Percentiles rank a stretch among this genome's conserved stretches.
These are phyloP conservation scores for Phytophthora chlamydospora DNA, from an alignment of 352 stramenopile species.

Conservation along the genomic window DNA sequence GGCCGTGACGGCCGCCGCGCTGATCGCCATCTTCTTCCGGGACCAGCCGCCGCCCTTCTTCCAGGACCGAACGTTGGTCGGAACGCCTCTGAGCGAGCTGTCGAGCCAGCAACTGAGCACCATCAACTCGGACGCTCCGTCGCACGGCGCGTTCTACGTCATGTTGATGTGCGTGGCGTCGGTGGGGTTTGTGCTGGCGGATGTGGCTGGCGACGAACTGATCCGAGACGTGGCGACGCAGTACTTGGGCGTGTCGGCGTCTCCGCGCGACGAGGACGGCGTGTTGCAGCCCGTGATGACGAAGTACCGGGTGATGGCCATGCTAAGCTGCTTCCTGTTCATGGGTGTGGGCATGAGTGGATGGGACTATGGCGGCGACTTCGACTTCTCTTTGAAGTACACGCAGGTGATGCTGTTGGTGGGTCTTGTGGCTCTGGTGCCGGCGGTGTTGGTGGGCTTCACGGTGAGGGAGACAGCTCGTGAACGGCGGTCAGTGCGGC, in stretches of 20 bases:
- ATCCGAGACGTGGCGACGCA: constrained; percentile 38
- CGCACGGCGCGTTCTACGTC: constrained; percentile 54
- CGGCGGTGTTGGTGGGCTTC: constrained; percentile 37
- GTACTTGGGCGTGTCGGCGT: constrained; percentile 9
- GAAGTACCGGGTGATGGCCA: constrained; percentile 41
- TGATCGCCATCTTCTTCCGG: constrained; percentile 45
- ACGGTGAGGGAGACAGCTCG: constrained; percentile 27
- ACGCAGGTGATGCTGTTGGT: constrained; percentile 54
- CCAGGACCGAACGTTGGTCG: constrained; percentile 34
- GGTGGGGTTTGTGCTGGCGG: constrained; percentile 76
- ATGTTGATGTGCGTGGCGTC: constrained; percentile 74
- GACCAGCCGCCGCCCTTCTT: constrained; percentile 58
- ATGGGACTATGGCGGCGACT: constrained; percentile 66
- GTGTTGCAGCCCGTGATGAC: constrained; percentile 45
- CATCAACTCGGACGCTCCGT: constrained; percentile 52
- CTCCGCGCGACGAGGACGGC: constrained; percentile 26
- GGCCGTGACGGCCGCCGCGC: constrained; percentile 32
- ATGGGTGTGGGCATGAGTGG: constrained; percentile 69
- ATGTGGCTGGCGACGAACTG: constrained; percentile 78
- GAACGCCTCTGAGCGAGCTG: constrained; percentile 33
- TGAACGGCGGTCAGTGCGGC: constrained; percentile 25
- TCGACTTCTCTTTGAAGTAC: constrained; percentile 60
- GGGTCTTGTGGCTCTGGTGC: constrained; percentile 34
- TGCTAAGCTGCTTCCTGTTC: constrained; percentile 52
- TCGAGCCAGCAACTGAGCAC: constrained; percentile 31